Percentiles rank a stretch among this genome's conserved stretches.
Evolutionary conservation across 148 eudicot genomes (phyloP).

Genomic region (Chenopodium album): DNA sequence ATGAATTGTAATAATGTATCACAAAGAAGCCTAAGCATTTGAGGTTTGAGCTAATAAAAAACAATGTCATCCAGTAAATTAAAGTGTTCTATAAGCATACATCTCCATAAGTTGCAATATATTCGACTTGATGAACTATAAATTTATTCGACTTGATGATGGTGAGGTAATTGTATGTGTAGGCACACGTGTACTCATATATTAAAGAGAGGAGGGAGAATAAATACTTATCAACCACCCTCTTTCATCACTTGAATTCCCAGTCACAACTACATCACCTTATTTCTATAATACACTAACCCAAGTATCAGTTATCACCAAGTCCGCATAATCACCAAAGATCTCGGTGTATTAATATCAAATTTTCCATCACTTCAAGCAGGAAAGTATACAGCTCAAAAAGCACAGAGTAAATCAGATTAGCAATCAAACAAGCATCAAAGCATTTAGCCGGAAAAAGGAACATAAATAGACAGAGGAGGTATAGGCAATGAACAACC

Average conservation of each 20-base stretch:
- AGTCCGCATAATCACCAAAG: neutral
- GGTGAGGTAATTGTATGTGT: neutral
- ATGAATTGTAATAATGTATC: neutral
- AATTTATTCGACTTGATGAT: neutral
- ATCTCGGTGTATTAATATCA: neutral
- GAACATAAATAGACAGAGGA: neutral
- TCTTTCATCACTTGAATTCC: neutral
- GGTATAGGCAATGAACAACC: neutral
- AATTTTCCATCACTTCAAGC: neutral
- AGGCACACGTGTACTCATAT: neutral
- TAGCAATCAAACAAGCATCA: neutral
- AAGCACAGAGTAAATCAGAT: neutral
- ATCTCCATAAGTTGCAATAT: neutral
- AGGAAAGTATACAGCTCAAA: neutral
- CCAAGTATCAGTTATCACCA: neutral
- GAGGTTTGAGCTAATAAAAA: neutral
- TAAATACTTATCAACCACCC: neutral
- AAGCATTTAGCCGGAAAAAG: neutral
- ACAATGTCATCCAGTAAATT: neutral
- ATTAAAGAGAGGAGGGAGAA: neutral
- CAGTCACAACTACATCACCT: neutral
- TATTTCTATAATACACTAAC: neutral
- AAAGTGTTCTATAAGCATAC: neutral
- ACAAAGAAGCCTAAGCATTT: neutral
- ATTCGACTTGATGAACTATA: neutral